These are phyloP conservation scores for Emiliania huxleyi DNA, from an alignment of 78 protist species.

Conservation along the genomic window DNA sequence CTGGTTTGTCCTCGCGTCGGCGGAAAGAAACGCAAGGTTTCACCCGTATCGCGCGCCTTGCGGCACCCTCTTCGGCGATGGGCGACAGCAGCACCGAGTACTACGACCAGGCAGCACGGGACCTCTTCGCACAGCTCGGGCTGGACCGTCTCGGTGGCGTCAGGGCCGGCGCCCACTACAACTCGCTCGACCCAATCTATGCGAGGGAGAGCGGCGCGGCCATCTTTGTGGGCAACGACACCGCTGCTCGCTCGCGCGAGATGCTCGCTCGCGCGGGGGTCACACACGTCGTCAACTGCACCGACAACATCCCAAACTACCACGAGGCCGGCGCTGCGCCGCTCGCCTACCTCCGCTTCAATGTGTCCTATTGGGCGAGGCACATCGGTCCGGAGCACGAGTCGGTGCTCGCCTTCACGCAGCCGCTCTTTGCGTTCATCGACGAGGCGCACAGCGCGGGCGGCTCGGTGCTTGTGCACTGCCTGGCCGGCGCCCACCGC, in stretches of 20 bases:
- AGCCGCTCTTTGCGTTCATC: background rate
- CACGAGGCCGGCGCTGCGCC: background rate
- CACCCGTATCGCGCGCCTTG: no score
- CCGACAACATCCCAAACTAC: background rate
- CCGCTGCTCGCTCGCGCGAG: background rate
- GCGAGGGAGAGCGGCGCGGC: background rate
- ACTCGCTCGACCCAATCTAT: background rate
- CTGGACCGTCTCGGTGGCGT: background rate
- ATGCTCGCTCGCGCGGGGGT: background rate
- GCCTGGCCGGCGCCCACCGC: conserved; percentile 31
- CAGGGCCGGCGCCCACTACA: background rate
- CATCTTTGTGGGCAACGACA: conserved; percentile 1
- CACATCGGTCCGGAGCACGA: background rate
- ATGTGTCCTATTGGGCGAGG: background rate
- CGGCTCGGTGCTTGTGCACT: background rate
- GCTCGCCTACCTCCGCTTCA: background rate
- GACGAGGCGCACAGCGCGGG: background rate
- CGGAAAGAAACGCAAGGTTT: no score
- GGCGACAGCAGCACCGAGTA: background rate
- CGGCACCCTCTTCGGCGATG: no score
- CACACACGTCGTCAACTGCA: conserved; percentile 10
- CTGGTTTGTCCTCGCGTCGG: no score
- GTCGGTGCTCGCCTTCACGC: background rate
- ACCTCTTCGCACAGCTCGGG: background rate
- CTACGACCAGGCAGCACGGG: background rate